Conservation (phyloP, 805 yeast genomes). For the Monosporozyma servazzii region DNA sequence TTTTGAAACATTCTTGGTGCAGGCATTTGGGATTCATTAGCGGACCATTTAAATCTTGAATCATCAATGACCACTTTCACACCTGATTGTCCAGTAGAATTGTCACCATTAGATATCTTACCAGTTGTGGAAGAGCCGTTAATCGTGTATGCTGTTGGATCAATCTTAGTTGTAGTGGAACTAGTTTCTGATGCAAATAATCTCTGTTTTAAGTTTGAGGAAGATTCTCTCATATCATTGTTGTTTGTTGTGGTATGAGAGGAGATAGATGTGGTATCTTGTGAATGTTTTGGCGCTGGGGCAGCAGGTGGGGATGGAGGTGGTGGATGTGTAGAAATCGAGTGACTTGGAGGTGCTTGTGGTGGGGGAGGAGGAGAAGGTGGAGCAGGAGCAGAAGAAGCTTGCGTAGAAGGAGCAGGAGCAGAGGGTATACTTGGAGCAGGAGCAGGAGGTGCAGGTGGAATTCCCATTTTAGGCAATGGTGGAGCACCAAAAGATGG, state of each 20-base stretch:
- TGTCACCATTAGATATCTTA: neutral
- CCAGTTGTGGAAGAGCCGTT: conserved; percentile 5
- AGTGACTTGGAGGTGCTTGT: conserved; percentile 20
- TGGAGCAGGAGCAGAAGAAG: conserved; percentile 12
- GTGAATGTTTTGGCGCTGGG: neutral
- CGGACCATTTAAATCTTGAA: conserved; percentile 53
- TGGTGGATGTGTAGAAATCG: conserved; percentile 17
- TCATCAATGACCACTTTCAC: conserved; percentile 50
- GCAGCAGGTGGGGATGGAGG: conserved; percentile 13
- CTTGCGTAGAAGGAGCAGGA: conserved; percentile 5
- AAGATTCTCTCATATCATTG: neutral
- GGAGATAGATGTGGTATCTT: conserved; percentile 9
- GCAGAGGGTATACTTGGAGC: conserved; percentile 2
- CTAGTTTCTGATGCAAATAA: conserved; percentile 24
- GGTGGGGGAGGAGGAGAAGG: conserved; percentile 15
- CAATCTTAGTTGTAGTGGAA: conserved; percentile 16
- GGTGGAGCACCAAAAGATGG: conserved; percentile 10
- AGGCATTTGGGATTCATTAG: conserved; percentile 63
- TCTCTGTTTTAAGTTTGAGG: conserved; percentile 18
- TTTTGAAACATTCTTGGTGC: conserved; percentile 76
- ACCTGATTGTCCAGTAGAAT: conserved; percentile 15
- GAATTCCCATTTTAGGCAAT: neutral
- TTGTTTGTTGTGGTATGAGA: neutral
- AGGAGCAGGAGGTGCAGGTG: conserved; percentile 9
- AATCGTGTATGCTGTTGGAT: conserved; percentile 9